These are phyloP conservation scores for Aphanomyces invadans DNA, from an alignment of 352 stramenopile genomes.

Conservation along the genomic window DNA sequence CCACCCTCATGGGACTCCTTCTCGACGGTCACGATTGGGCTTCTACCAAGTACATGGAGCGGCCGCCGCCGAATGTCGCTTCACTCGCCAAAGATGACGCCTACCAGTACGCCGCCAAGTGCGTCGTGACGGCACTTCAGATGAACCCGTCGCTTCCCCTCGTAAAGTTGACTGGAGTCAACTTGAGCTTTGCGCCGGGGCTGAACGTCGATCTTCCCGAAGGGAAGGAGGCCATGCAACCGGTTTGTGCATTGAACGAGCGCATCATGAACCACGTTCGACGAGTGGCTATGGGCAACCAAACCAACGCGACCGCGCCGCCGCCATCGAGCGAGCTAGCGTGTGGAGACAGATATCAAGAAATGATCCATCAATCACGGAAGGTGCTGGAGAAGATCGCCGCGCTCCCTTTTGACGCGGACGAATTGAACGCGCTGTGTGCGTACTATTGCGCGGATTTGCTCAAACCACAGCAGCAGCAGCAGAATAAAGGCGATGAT, in stretches of 20 bases:
- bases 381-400: constrained; percentile 24
- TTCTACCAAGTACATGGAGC: constrained; percentile 79
- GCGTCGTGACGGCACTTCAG: constrained; percentile 62
- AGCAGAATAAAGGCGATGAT: not conserved
- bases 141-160: constrained; percentile 54
- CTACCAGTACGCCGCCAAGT: constrained; percentile 65
- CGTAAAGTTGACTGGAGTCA: constrained; percentile 72
- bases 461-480: not conserved
- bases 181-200: constrained; percentile 31
- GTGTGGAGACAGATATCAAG: too few relatives aligned
- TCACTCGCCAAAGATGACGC: constrained; percentile 56
- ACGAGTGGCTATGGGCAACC: not conserved
- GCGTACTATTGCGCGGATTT: constrained; percentile 25
- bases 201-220: constrained; percentile 14
- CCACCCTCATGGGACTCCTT: constrained; percentile 56
- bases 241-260: constrained; percentile 21
- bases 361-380: constrained; percentile 2
- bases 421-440: constrained; percentile 22
- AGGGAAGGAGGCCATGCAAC: constrained; percentile 10
- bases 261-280: constrained; percentile 10
- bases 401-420: constrained; percentile 12
- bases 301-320: not conserved
- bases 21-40: constrained; percentile 78
- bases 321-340: not conserved
- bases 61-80: constrained; percentile 47